Base-by-base conservation (phyloP, 1,284 basidiomycete species). In the Mixia osmundae region DNA sequence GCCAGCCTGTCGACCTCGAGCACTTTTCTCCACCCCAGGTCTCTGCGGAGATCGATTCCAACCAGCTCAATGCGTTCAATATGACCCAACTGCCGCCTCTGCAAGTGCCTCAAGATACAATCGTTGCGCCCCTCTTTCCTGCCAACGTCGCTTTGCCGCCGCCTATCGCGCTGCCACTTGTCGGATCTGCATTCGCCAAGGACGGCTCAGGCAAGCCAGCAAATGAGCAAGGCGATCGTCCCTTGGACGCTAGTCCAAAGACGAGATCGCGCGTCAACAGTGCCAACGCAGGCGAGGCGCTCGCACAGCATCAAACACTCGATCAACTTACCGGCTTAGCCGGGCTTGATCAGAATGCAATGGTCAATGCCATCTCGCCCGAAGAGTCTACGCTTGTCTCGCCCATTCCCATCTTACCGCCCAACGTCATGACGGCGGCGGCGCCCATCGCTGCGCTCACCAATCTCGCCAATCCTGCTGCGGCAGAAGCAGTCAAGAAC, bases 401-500 rank as follows among this genome's bases (percentile, higher is more conserved):
- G 20, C 37, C 42, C 14, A 36, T 37, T 5, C 41, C 47, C 14
- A 34, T n/a, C n/a, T n/a, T n/a, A n/a, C 45, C 23, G 44, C 48
- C 32, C 37, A 48, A 22, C 43, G 47, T 31, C 40, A 47, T 26
- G 38, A 47, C 22, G 30, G 44, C 20, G 30, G 49, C 25, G 30
- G 48, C 48, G 3, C 49, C 48, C 15, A 40, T 46, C 25, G 45
- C 44, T 3, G 48, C 44, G 26, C 42, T 50, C 22, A 47, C 47
- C 24, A 47, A 44, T 22, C 35, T 48, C 18, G 36, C 49, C 7
- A 37, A 39, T 10, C 43, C 48, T 12, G 42, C 42, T 3, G 45
- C 42, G n/a, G 45, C 49, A 12, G 44, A 48, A 34, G 48, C 42
- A 21, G 33, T 52, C 16, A 33, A 47, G n/a, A 45, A 46, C 1